Conservation (phyloP, 306 rosid genomes). For the Albizia julibrissin region DNA sequence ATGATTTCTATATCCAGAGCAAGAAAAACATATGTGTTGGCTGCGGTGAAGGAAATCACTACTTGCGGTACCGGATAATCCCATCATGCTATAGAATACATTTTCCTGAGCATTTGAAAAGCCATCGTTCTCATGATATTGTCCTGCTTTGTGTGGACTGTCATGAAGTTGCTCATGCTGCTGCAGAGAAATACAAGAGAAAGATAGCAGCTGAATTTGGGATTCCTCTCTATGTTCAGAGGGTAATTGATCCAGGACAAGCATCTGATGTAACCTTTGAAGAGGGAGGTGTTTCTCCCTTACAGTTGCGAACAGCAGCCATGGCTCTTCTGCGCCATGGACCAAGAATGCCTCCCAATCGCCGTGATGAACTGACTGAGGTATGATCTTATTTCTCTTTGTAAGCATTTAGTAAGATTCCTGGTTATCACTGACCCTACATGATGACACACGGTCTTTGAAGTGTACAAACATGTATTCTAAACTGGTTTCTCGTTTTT, state of each 20-base stretch:
- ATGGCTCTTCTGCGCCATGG: constrained; percentile 95
- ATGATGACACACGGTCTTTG: not conserved
- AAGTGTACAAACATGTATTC: constrained; percentile 17
- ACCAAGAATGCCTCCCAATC: constrained; percentile 81
- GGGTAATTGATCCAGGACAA: constrained; percentile 63
- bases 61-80: constrained; percentile 88
- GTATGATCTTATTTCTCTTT: constrained; percentile 42
- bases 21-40: constrained; percentile 96
- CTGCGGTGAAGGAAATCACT: constrained; percentile 94
- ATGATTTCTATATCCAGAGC: constrained; percentile 90
- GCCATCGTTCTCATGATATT: constrained; percentile 97
- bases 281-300: constrained; percentile 89
- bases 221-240: constrained; percentile 84
- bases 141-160: constrained; percentile 97
- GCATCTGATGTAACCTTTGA: constrained; percentile 38
- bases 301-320: constrained; percentile 87
- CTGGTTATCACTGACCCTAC: constrained; percentile 7
- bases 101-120: constrained; percentile 95
- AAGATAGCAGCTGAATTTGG: constrained; percentile 81
- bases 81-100: constrained; percentile 97
- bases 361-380: constrained; percentile 75
- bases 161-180: constrained; percentile 95
- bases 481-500: not conserved
- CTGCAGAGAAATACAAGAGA: constrained; percentile 94
- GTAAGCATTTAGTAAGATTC: constrained; percentile 19